A percentile compares a stretch with the other conserved stretches of the same genome.
phyloP scores from a whole-genome alignment of 2,329 filamentous ascomycete species.

The Colletotrichum gloeosporioides region DNA sequence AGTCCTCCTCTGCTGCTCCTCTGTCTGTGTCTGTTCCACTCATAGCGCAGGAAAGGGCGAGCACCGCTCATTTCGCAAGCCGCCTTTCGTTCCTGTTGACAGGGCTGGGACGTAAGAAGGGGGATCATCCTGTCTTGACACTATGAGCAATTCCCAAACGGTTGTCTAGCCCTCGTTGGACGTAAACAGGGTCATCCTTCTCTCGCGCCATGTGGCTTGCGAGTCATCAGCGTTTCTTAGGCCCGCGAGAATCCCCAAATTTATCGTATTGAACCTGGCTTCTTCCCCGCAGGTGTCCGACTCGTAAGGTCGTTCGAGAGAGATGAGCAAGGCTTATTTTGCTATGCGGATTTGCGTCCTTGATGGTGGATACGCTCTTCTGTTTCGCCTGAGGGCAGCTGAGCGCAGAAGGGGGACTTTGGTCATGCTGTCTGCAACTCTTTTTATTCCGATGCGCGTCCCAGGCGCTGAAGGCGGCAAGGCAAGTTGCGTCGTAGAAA shows the following conservation, averaged over 20 bases:
- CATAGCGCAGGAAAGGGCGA: not conserved
- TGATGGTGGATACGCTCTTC: not conserved
- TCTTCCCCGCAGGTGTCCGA: constrained; percentile 3
- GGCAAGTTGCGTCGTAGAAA: not conserved
- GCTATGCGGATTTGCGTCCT: not conserved
- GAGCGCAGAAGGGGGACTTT: not conserved
- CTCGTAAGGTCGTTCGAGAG: not conserved
- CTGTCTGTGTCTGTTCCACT: not conserved
- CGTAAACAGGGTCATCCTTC: not conserved
- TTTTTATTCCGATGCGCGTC: not conserved
- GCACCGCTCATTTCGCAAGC: constrained; percentile 4
- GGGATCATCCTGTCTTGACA: not conserved
- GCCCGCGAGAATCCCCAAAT: not conserved
- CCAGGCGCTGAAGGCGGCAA: not conserved
- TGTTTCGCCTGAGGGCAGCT: not conserved
- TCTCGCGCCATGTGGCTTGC: constrained; percentile 15
- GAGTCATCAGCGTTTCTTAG: constrained; percentile 4
- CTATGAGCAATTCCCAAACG: not conserved
- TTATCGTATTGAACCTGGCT: not conserved
- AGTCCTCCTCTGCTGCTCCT: not conserved
- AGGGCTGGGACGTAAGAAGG: not conserved
- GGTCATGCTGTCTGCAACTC: not conserved
- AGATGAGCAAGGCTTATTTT: not conserved
- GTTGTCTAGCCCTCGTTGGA: not conserved
- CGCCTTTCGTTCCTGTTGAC: constrained; percentile 1